Conservation (phyloP, 129 eudicot species). For the Lonicera japonica region DNA sequence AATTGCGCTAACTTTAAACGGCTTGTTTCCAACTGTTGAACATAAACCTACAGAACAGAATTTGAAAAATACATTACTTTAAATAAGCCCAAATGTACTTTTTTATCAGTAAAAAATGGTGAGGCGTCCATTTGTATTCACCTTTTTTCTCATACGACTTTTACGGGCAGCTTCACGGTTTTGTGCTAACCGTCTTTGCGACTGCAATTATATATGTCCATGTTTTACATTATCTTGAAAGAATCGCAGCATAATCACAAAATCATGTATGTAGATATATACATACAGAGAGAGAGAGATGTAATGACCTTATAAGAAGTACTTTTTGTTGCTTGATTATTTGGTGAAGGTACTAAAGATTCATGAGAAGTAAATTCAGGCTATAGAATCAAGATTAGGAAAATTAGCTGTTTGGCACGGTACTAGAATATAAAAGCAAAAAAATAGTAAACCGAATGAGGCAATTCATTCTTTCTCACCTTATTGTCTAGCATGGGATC, state of each 20-base stretch:
- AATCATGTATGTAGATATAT: not conserved
- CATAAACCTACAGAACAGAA: slow-evolving; percentile 52
- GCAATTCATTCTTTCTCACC: slow-evolving; percentile 25
- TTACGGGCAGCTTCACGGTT: slow-evolving; percentile 99
- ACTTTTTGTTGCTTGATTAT: slow-evolving; percentile 36
- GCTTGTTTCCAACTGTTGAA: slow-evolving; percentile 82
- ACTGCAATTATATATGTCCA: slow-evolving; percentile 28
- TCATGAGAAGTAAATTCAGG: slow-evolving; percentile 56
- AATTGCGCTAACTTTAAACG: slow-evolving; percentile 80
- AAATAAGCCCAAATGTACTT: not conserved
- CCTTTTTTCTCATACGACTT: slow-evolving; percentile 88
- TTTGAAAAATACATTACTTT: not conserved
- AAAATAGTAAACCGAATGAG: not conserved
- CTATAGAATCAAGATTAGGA: slow-evolving; percentile 21
- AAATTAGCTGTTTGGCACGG: slow-evolving; percentile 1
- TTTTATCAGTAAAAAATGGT: not conserved
- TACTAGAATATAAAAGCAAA: not conserved
- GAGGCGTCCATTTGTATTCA: slow-evolving; percentile 8
- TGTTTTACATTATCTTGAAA: not conserved
- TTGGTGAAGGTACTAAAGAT: slow-evolving; percentile 35
- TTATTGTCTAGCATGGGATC: slow-evolving; percentile 43
- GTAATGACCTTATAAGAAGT: slow-evolving; percentile 61
- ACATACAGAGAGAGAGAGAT: not conserved
- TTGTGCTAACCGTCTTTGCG: slow-evolving; percentile 89
- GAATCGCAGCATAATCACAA: not conserved